Conservation (phyloP, 768 basidiomycete genomes). For the Nidularia sp. region DNA sequence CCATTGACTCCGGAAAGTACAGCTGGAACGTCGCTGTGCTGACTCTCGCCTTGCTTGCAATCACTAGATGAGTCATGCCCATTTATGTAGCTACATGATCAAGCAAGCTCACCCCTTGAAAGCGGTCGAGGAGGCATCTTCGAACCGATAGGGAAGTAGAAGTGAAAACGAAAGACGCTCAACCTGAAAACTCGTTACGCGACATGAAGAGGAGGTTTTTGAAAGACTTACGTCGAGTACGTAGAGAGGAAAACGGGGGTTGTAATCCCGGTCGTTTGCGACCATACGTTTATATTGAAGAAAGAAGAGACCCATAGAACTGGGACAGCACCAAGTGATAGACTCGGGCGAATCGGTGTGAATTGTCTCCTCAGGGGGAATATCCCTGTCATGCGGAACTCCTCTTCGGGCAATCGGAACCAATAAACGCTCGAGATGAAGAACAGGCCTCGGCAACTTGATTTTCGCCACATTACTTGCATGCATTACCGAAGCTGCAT, state of each 20-base stretch:
- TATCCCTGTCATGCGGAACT: not conserved
- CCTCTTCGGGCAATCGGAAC: not conserved
- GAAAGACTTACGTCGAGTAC: conserved; percentile 11
- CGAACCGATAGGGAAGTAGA: not conserved
- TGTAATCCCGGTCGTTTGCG: conserved; percentile 1
- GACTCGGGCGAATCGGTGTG: not conserved
- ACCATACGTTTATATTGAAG: conserved; percentile 5
- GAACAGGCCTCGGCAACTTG: not conserved
- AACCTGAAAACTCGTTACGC: conserved; percentile 6
- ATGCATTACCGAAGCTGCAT: not conserved
- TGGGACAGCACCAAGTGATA: conserved; percentile 5
- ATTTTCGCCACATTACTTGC: not conserved
- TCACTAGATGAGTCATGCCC: not conserved
- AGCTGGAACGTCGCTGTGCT: not conserved
- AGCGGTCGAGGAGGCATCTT: conserved; percentile 8
- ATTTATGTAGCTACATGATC: not conserved
- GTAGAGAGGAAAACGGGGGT: conserved; percentile 4
- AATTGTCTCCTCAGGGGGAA: not conserved
- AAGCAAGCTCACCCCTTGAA: conserved; percentile 4
- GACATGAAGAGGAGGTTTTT: not conserved
- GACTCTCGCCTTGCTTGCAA: not conserved
- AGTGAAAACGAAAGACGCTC: conserved; percentile 9
- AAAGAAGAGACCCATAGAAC: conserved; percentile 4
- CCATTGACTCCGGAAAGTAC: not conserved
- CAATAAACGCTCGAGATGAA: not conserved